Evolutionary conservation across 129 eudicot species (phyloP).

Genomic region (Flaveria brownii): DNA sequence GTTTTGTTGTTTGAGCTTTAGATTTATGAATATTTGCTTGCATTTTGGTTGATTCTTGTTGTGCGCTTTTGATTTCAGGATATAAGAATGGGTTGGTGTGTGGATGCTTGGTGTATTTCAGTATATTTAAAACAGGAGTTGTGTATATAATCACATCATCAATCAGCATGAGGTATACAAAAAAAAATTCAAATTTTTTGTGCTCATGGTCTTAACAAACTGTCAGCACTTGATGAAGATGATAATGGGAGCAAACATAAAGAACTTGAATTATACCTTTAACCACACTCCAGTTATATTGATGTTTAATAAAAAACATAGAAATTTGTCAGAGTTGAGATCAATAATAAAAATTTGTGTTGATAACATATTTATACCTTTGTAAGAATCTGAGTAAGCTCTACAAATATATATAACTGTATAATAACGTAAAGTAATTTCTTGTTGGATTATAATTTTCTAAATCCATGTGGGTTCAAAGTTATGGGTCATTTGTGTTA

Average conservation of each 20-base stretch:
- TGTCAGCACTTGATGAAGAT: constrained; percentile 16
- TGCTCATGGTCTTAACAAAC: neutral
- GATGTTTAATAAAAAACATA: neutral
- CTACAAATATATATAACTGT: too few relatives aligned
- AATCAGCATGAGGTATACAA: constrained; percentile 62
- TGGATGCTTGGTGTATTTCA: constrained; percentile 53
- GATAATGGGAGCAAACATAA: neutral
- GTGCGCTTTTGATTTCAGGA: constrained; percentile 49
- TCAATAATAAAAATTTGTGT: neutral
- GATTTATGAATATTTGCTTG: constrained; percentile 7
- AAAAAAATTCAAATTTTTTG: neutral
- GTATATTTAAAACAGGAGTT: constrained; percentile 62
- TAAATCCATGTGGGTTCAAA: too few relatives aligned
- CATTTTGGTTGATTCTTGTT: neutral
- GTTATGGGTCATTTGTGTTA: too few relatives aligned
- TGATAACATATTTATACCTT: neutral
- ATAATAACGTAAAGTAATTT: too few relatives aligned
- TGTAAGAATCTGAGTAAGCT: neutral
- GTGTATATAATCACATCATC: constrained; percentile 73
- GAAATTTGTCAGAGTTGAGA: neutral
- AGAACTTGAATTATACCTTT: neutral
- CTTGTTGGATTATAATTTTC: too few relatives aligned
- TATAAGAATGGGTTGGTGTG: constrained; percentile 53
- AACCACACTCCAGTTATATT: neutral
- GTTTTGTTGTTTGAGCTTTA: neutral